A percentile compares a stretch with the other conserved stretches of the same genome.
phyloP scores from a whole-genome alignment of 1,284 basidiomycete genomes.

The Trichosporon sp. region DNA sequence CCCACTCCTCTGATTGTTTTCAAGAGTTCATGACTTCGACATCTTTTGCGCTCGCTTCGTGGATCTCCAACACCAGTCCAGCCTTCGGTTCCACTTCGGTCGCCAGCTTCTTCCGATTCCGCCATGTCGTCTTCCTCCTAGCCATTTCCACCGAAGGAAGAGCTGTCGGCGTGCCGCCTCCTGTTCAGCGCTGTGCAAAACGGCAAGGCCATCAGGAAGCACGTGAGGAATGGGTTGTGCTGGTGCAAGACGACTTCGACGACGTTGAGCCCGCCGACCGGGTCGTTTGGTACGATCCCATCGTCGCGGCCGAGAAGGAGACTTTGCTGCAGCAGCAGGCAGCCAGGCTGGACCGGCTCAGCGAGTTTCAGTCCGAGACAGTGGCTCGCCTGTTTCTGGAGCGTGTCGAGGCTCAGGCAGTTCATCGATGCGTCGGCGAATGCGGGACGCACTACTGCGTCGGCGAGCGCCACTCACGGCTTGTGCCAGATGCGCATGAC shows the following conservation, averaged over 20 bases:
- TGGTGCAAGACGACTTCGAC: not conserved
- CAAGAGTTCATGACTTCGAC: too few species aligned
- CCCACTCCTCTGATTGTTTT: too few species aligned
- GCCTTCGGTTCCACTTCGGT: too few species aligned
- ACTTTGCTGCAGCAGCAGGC: not conserved
- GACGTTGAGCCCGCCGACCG: not conserved
- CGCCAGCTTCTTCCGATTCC: too few species aligned
- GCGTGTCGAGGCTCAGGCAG: not conserved
- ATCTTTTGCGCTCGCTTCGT: too few species aligned
- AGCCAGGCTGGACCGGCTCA: not conserved
- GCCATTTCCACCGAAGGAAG: too few species aligned
- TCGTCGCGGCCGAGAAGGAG: not conserved
- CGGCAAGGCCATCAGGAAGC: too few species aligned
- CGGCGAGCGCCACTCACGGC: not conserved
- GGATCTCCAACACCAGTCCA: too few species aligned
- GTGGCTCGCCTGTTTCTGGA: not conserved
- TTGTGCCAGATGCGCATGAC: not conserved
- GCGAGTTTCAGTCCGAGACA: not conserved
- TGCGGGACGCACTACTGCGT: not conserved
- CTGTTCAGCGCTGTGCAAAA: too few species aligned
- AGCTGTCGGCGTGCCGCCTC: too few species aligned
- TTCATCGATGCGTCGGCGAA: not conserved
- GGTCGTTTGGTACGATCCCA: not conserved
- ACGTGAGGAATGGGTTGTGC: too few species aligned
- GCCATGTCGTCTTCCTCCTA: too few species aligned